Base-by-base conservation (phyloP, 768 basidiomycete genomes). In the Rickenella mellea region DNA sequence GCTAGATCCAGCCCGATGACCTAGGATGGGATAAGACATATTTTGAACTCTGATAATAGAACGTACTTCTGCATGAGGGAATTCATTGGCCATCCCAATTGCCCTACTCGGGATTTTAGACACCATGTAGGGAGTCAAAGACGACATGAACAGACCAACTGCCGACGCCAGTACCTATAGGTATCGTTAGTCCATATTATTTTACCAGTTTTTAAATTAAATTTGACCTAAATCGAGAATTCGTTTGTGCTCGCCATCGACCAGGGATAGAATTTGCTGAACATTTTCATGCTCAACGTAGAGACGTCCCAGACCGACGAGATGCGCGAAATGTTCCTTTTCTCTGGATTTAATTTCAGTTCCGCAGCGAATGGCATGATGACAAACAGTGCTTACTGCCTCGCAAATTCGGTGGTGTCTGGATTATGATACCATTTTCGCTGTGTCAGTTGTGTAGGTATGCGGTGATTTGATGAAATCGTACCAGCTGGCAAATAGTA, bases 401-500 rank as follows among this genome's bases (percentile, higher is more conserved):
- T 17, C 10, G 19, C 24, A 36, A 19, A 22, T 15, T 36, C 33
- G 11, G 19, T 36, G 7, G 19, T 22, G 24, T 36, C 33, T 36
- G 24, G 2, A 17, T 15, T 36, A 36, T 17, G 9, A 36, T 11
- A 15, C 2, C 5, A 17, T 36, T 2, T 36, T 36, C 33, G 25
- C n/a, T 14, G n/a, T n/a, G n/a, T n/a, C n/a, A 5, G 10, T 19
- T 14, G 3, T 3, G 20, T 32, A 32, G n/a, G 30, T 32, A 7
- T 19, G 5, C 8, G 27, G 5, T 15, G 5, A 27, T 11, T n/a
- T 15, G 39, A 27, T 7, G 11, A 36, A 2, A 15, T 8, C 41
- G 27, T 24, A 42, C 41, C 41, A 10, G 41, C 41, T 3, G 41
- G 41, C 14, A 42, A 30, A 20, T 24, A 22, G 28, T 42, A 42